Evolutionary conservation across 164 flowering plant species (phyloP).

Genomic region (Saururus chinensis): DNA sequence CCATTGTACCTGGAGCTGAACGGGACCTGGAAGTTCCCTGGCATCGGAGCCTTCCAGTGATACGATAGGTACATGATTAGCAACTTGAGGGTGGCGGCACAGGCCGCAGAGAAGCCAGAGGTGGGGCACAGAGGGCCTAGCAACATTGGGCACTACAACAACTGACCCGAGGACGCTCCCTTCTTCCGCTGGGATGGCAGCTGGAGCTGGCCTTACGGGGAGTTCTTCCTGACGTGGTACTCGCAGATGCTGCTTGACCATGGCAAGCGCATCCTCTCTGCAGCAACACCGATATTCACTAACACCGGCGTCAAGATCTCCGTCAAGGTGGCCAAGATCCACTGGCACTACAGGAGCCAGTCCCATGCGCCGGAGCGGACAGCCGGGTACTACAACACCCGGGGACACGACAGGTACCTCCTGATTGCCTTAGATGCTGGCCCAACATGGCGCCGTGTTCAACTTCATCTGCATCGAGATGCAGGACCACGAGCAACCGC

Average conservation of each 20-base stretch:
- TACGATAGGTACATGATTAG: slow-evolving; percentile 85
- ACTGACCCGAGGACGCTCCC: slow-evolving; percentile 82
- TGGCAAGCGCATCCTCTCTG: slow-evolving; percentile 62
- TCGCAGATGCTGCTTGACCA: slow-evolving; percentile 83
- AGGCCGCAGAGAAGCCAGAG: slow-evolving; percentile 61
- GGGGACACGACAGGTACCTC: slow-evolving; percentile 67
- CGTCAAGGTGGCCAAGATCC: too few species aligned
- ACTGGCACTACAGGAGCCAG: too few species aligned
- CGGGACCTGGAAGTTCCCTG: too few species aligned
- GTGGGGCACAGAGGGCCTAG: slow-evolving; percentile 88
- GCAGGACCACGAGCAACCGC: too few species aligned
- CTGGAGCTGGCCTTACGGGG: slow-evolving; percentile 64
- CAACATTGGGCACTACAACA: too few species aligned
- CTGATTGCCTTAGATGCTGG: slow-evolving; percentile 82
- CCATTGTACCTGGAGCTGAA: too few species aligned
- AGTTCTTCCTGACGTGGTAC: slow-evolving; percentile 89
- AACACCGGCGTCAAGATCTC: slow-evolving; percentile 37
- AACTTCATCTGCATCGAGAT: too few species aligned
- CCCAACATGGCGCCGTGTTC: slow-evolving; percentile 86
- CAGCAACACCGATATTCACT: slow-evolving; percentile 42
- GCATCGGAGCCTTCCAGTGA: too few species aligned
- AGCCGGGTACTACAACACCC: too few species aligned
- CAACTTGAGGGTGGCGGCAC: slow-evolving; percentile 82
- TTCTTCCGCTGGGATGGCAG: slow-evolving; percentile 75
- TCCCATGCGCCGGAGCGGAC: too few species aligned